These are phyloP conservation scores for Eudorina sp. DNA, from an alignment of 139 green algal genomes.

Conservation along the genomic window DNA sequence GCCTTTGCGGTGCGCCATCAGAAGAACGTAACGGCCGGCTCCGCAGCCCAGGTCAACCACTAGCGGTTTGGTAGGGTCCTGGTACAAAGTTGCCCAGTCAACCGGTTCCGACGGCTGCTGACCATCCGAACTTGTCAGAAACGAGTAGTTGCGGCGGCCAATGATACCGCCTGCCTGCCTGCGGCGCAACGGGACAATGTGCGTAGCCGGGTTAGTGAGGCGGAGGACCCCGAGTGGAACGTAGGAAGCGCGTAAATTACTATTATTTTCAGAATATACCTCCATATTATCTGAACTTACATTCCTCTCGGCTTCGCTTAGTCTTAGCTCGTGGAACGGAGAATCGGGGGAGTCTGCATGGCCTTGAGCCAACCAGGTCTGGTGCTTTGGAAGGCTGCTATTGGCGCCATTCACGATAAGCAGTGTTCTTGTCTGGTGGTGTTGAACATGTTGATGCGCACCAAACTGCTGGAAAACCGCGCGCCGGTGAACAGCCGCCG, in stretches of 20 bases:
- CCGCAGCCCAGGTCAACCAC: constrained; percentile 82
- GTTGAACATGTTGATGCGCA: not conserved
- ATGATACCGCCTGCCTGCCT: constrained; percentile 37
- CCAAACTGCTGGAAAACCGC: not conserved
- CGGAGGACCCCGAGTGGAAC: no score
- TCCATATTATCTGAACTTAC: constrained; percentile 3
- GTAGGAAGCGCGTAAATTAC: no score
- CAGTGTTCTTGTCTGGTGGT: not conserved
- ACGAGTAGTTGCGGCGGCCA: constrained; percentile 26
- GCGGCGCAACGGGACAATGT: not conserved
- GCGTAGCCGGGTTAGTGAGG: no score
- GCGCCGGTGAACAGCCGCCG: not conserved
- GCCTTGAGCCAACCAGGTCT: constrained; percentile 23
- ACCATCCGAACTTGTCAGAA: not conserved
- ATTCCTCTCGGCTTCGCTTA: constrained; percentile 3
- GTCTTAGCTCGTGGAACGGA: constrained; percentile 7
- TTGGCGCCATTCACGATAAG: not conserved
- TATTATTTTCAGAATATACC: no score
- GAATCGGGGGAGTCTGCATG: not conserved
- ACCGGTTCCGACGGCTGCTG: not conserved
- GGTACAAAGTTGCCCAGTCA: constrained; percentile 51
- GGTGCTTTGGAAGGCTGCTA: not conserved
- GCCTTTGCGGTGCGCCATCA: constrained; percentile 4
- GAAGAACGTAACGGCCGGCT: constrained; percentile 76
- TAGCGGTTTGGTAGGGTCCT: constrained; percentile 66